Conservation (phyloP, 768 basidiomycete genomes). For the Phaeotremella fagi region DNA sequence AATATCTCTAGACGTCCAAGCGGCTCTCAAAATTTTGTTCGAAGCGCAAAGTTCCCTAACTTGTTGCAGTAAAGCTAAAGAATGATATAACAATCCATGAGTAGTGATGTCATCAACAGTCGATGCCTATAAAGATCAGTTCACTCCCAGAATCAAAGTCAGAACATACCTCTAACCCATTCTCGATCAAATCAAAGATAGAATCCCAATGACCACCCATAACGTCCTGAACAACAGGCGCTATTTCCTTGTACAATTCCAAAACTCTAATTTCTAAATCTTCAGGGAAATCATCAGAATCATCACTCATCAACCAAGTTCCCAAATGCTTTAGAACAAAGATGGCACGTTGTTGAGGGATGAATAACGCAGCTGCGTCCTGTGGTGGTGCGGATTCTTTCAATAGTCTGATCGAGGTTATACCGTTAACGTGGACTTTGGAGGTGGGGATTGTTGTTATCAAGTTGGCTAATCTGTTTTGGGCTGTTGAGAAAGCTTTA, state of each 20-base stretch:
- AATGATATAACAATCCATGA: conserved; percentile 63
- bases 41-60: conserved; percentile 66
- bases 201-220: conserved; percentile 88
- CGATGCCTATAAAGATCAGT: conserved; percentile 53
- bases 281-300: conserved; percentile 58
- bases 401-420: conserved; percentile 64
- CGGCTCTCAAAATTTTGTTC: conserved; percentile 67
- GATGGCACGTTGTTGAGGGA: conserved; percentile 77
- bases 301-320: conserved; percentile 66
- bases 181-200: conserved; percentile 82
- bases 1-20: conserved; percentile 59
- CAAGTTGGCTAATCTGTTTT: conserved; percentile 84
- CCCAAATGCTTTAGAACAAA: conserved; percentile 81
- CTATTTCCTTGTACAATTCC: conserved; percentile 66
- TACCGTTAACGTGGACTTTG: conserved; percentile 65
- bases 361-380: conserved; percentile 74
- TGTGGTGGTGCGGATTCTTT: conserved; percentile 68
- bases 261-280: conserved; percentile 75
- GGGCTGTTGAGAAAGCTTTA: conserved; percentile 51
- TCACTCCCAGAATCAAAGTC: background rate
- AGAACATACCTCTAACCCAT: conserved; percentile 70
- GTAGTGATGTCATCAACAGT: conserved; percentile 59
- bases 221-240: conserved; percentile 81
- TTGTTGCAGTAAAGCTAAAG: conserved; percentile 61
- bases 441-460: conserved; percentile 62